Evolutionary conservation across 1,284 basidiomycete species (phyloP).

Genomic region (Heterobasidion occidentale): DNA sequence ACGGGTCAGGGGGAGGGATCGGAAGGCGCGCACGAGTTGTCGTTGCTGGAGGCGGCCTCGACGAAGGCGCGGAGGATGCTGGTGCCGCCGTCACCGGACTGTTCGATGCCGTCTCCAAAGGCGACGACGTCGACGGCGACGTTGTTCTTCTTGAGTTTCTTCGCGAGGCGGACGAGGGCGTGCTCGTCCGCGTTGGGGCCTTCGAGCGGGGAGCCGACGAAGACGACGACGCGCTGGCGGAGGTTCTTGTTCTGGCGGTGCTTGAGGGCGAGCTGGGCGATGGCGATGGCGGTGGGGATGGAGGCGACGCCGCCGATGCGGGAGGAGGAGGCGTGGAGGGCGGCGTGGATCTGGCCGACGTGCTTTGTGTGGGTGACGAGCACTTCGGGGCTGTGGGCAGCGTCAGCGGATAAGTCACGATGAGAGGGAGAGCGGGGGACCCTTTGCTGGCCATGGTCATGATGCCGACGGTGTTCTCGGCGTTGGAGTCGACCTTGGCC

Average conservation of each 20-base stretch:
- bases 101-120: constrained; percentile 70
- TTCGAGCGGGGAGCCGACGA: constrained; percentile 83
- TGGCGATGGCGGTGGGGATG: constrained; percentile 84
- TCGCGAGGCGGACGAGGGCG: constrained; percentile 79
- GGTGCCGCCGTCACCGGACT: constrained; percentile 56
- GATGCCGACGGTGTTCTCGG: constrained; percentile 94
- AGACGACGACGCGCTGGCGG: constrained; percentile 90
- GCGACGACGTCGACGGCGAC: constrained; percentile 90
- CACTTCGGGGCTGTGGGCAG: constrained; percentile 71
- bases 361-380: constrained; percentile 95
- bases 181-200: constrained; percentile 57
- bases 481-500: constrained; percentile 92
- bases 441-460: constrained; percentile 98
- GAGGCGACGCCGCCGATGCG: constrained; percentile 78
- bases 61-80: constrained; percentile 69
- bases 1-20: constrained; percentile 1
- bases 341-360: constrained; percentile 84
- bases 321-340: constrained; percentile 61
- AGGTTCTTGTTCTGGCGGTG: constrained; percentile 99
- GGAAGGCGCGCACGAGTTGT: constrained; percentile 64
- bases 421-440: constrained; percentile 36
- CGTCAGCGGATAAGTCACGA: background rate
- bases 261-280: constrained; percentile 95
- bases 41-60: constrained; percentile 68
- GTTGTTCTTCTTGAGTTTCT: constrained; percentile 99